phyloP scores from a whole-genome alignment of 192 early-diverging fungal genomes.

The Coemansia sp. region DNA sequence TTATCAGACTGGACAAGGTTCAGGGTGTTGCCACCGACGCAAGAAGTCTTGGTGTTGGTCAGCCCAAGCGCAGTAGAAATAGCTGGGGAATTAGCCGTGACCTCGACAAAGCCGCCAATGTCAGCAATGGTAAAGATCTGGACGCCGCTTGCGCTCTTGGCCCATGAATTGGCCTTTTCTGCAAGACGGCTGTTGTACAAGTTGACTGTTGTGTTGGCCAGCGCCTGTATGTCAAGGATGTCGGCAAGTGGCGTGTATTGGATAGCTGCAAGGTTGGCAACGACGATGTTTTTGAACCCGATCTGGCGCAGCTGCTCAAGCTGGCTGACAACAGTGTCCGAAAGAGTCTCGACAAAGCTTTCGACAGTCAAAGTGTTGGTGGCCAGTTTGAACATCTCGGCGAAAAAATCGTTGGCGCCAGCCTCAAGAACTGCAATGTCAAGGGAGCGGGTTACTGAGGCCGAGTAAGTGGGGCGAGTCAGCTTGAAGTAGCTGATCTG shows the following conservation, averaged over 20 bases:
- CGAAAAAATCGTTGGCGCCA: constrained; percentile 41
- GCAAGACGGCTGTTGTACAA: constrained; percentile 29
- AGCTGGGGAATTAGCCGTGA: constrained; percentile 20
- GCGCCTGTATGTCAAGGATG: constrained; percentile 10
- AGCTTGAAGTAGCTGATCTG: constrained; percentile 40
- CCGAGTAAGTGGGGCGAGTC: constrained; percentile 13
- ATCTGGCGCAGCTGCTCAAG: constrained; percentile 33
- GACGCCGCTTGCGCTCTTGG: constrained; percentile 15
- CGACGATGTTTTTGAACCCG: constrained; percentile 47
- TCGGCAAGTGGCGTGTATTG: constrained; percentile 38
- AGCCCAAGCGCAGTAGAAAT: constrained; percentile 31
- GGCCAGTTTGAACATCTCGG: constrained; percentile 21
- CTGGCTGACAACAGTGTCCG: constrained; percentile 23
- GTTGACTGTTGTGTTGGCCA: constrained; percentile 27
- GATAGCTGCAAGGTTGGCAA: constrained; percentile 33
- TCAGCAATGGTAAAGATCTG: constrained; percentile 23
- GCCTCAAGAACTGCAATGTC: constrained; percentile 37
- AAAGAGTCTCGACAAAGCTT: constrained; percentile 27
- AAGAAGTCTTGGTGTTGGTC: constrained; percentile 32
- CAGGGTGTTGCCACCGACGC: constrained; percentile 39
- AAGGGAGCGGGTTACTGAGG: constrained; percentile 8
- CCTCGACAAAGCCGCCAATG: constrained; percentile 42
- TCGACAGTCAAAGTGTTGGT: constrained; percentile 14
- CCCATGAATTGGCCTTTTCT: constrained; percentile 31
- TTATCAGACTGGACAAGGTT: constrained; percentile 38